Base-by-base conservation (phyloP, 495 filamentous ascomycete genomes). In the Penicillium daleae region DNA sequence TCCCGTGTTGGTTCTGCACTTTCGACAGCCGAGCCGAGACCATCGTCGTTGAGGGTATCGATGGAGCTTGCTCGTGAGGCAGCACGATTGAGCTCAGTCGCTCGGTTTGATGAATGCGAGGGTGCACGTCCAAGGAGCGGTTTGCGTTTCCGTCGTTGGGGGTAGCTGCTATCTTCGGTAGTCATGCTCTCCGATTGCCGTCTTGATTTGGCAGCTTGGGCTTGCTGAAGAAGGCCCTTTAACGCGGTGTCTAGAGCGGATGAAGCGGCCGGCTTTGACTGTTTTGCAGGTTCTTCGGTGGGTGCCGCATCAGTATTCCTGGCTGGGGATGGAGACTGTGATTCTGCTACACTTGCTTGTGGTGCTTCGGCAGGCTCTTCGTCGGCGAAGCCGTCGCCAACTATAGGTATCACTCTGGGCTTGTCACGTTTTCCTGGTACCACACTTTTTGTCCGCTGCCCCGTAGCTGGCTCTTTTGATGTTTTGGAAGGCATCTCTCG, bases 41-140 rank as follows among this genome's bases (percentile, higher is more conserved):
- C 82, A 53, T 85, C 82, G 32, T 82, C 82, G 62, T 85, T 83
- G n/a, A 84, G 68, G 10, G 82, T 83, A 56, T 84, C 82, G 59
- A 84, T 78, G 33, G 81, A 83, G 71, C 82, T 84, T 44, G 82
- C 82, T 44, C 81, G 81, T 27, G 80, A 82, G 55, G 69, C 63
- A 21, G 64, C 40, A 2, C 27, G 50, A 12, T 58, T 63, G 29
- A 57, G 61, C 6, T 74, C 72, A 24, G 54, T 54, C 33, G 63
- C 64, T 62, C 69, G 71, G 29, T 57, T 54, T 27, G 78, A 78
- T 26, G 78, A 61, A 39, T 78, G 74, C 1, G 81, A 83, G 27
- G 76, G 70, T 7, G 79, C 82, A 40, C 82, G 75, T 29, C 82
- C 82, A n/a, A 85, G 68, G 37, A 83, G 79, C 0, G 81, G 77